Evolutionary conservation across 2,329 filamentous ascomycete species (phyloP).

Genomic region (Endoconidiophora polonica): DNA sequence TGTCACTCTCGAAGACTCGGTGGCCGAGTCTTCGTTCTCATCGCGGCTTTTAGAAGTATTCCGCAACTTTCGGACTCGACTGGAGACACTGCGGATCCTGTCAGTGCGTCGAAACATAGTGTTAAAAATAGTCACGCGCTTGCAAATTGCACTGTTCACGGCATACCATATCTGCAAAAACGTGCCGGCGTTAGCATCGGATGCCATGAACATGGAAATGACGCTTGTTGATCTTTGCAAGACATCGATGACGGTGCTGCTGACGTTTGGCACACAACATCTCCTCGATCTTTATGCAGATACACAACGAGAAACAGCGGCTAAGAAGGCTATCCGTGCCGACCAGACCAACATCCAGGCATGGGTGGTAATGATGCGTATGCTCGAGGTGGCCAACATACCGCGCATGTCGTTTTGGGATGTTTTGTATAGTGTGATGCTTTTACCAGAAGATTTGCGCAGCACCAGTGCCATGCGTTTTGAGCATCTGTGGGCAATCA

Average conservation of each 20-base stretch:
- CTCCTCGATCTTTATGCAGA: constrained; percentile 31
- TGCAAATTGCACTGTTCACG: constrained; percentile 21
- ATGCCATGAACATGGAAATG: constrained; percentile 31
- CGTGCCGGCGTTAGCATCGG: constrained; percentile 18
- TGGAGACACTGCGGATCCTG: constrained; percentile 17
- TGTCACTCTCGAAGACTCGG: constrained; percentile 23
- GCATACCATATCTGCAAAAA: constrained; percentile 23
- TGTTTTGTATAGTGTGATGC: constrained; percentile 29
- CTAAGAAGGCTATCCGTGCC: constrained; percentile 35
- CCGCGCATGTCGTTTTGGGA: constrained; percentile 45
- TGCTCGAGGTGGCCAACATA: constrained; percentile 33
- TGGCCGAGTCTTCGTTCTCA: constrained; percentile 25
- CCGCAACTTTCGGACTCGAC: constrained; percentile 20
- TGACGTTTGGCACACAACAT: constrained; percentile 25
- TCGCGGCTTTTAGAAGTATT: constrained; percentile 28
- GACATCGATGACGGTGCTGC: constrained; percentile 24
- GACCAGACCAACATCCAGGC: constrained; percentile 30
- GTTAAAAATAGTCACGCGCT: constrained; percentile 22
- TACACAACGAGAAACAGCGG: constrained; percentile 27
- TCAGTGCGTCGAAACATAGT: constrained; percentile 18
- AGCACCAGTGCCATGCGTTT: constrained; percentile 22
- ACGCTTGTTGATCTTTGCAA: constrained; percentile 28
- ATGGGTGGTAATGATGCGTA: constrained; percentile 42
- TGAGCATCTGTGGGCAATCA: constrained; percentile 39
- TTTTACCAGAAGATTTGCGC: constrained; percentile 21